These are phyloP conservation scores for Chrysosporium keratinophilum DNA, from an alignment of 2,329 filamentous ascomycete genomes.

Conservation along the genomic window DNA sequence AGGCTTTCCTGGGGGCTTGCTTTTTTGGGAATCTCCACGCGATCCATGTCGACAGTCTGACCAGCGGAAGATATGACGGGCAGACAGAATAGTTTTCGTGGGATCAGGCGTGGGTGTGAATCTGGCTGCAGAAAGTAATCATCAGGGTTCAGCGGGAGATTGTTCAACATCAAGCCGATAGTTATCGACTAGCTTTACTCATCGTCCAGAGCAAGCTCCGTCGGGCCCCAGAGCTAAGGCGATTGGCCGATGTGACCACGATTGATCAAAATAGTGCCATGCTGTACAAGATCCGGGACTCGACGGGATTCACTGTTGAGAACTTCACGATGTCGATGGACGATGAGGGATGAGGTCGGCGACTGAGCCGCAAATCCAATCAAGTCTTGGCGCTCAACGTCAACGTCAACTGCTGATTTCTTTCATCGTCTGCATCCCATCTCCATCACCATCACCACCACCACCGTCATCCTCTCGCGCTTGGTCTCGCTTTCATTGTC, in stretches of 20 bases:
- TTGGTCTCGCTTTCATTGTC: not conserved
- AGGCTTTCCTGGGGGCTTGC: not conserved
- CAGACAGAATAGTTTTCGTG: not conserved
- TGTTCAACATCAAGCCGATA: no score
- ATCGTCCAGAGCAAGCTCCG: no score
- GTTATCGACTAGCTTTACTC: no score
- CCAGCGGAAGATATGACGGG: not conserved
- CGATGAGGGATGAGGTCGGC: not conserved
- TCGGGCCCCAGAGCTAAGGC: no score
- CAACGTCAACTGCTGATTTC: not conserved
- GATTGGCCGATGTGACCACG: no score
- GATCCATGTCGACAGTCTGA: conserved; percentile 1
- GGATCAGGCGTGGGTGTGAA: no score
- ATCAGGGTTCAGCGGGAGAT: no score
- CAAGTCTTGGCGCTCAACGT: not conserved
- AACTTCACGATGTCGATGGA: not conserved
- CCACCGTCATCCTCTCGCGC: not conserved
- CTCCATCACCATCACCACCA: not conserved
- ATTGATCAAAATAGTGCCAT: no score
- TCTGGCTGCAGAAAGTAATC: no score
- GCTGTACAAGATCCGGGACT: not conserved
- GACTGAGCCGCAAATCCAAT: not conserved
- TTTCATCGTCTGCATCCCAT: not conserved
- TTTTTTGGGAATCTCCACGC: conserved; percentile 10
- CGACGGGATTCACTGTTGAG: not conserved